These are phyloP conservation scores for Colletotrichum chrysophilum DNA, from an alignment of 2,329 filamentous ascomycete genomes.

Conservation along the genomic window DNA sequence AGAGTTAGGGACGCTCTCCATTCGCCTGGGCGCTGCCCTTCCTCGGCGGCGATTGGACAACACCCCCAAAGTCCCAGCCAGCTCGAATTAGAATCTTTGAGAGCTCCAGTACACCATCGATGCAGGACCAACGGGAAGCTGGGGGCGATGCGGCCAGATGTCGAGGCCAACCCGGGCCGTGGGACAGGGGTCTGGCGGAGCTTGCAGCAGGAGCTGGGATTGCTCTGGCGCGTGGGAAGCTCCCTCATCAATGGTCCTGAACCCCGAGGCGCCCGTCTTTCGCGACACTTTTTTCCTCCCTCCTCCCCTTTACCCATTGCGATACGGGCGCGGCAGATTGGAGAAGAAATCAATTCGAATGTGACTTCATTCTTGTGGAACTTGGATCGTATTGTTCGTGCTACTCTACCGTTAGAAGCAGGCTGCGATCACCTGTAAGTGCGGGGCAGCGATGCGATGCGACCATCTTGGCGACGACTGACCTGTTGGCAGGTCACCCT, in stretches of 20 bases:
- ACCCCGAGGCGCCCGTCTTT: conserved; percentile 3
- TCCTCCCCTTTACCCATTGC: background rate
- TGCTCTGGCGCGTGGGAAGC: conserved; percentile 6
- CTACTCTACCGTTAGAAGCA: background rate
- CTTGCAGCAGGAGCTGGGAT: conserved; percentile 12
- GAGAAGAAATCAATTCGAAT: background rate
- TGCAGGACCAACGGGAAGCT: conserved; percentile 17
- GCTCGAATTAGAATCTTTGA: conserved; percentile 8
- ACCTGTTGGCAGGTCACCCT: background rate
- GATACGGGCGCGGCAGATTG: background rate
- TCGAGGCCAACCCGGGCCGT: background rate
- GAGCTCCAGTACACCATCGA: background rate
- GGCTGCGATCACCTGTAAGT: conserved; percentile 11
- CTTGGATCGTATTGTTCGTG: background rate
- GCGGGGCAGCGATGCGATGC: conserved; percentile 12
- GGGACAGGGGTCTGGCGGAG: conserved; percentile 14
- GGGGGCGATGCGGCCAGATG: conserved; percentile 12
- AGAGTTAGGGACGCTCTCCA: conserved; percentile 9
- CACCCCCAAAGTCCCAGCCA: background rate
- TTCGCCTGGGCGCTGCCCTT: conserved; percentile 1
- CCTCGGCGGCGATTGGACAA: conserved; percentile 7
- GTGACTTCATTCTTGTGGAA: background rate
- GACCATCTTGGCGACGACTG: background rate
- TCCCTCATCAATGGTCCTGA: conserved; percentile 14
- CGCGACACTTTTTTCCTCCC: background rate